These are phyloP conservation scores for Fagopyrum esculentum DNA, from an alignment of 148 eudicot species.

Conservation along the genomic window DNA sequence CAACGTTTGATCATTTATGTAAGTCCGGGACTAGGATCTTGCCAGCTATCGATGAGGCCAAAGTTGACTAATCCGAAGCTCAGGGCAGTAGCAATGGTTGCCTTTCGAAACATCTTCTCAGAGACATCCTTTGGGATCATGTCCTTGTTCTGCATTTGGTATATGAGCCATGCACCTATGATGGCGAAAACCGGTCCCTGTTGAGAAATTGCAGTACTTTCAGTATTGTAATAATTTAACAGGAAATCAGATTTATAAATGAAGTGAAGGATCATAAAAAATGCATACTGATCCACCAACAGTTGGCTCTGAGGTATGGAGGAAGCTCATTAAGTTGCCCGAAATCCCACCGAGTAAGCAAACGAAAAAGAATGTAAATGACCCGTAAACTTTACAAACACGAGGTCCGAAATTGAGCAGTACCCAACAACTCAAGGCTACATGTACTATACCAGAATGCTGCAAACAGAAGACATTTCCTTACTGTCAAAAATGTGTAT, in stretches of 20 bases:
- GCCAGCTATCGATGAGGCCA: slow-evolving; percentile 80
- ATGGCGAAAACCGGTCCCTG: slow-evolving; percentile 81
- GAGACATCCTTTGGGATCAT: slow-evolving; percentile 29
- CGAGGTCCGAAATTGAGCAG: slow-evolving; percentile 60
- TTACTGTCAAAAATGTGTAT: background rate
- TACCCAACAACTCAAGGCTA: slow-evolving; percentile 59
- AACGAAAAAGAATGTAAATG: slow-evolving; percentile 65
- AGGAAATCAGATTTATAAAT: background rate
- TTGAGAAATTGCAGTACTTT: background rate
- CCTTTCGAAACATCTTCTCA: slow-evolving; percentile 57
- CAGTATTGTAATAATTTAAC: background rate
- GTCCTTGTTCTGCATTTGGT: slow-evolving; percentile 62
- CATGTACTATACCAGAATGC: slow-evolving; percentile 65
- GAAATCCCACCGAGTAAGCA: slow-evolving; percentile 77
- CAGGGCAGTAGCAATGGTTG: slow-evolving; percentile 46
- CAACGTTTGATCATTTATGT: background rate
- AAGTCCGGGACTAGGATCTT: slow-evolving; percentile 12
- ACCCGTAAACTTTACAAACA: slow-evolving; percentile 63
- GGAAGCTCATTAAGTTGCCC: slow-evolving; percentile 71
- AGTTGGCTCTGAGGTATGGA: slow-evolving; percentile 69
- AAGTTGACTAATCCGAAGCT: slow-evolving; percentile 54
- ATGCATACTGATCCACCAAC: slow-evolving; percentile 81
- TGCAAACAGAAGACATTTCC: slow-evolving; percentile 21
- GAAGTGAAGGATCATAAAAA: background rate
- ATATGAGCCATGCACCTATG: slow-evolving; percentile 78